Evolutionary conservation across 495 filamentous ascomycete genomes (phyloP).

Genomic region (Aspergillus egyptiacus): DNA sequence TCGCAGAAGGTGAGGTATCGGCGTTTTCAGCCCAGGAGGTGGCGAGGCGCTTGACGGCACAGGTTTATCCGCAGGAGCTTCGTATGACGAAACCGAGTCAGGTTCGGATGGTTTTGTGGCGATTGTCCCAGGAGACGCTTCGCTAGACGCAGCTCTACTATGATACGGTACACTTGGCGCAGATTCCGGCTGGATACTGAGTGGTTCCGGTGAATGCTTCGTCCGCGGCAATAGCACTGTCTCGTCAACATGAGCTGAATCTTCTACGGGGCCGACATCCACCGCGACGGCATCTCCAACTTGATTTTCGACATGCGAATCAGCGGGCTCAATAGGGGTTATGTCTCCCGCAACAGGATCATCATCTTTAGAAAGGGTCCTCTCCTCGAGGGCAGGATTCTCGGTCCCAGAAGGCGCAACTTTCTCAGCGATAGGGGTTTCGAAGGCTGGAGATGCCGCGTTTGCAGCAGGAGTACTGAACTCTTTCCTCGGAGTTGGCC

Average conservation of each 20-base stretch:
- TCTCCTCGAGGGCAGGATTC: not conserved
- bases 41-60: slow-evolving; percentile 29
- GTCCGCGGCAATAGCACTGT: not conserved
- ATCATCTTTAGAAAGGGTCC: not conserved
- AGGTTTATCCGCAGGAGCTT: slow-evolving; percentile 35
- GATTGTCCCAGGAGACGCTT: slow-evolving; percentile 53
- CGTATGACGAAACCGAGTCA: slow-evolving; percentile 58
- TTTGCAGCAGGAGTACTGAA: not conserved
- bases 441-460: not conserved
- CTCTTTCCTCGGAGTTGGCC: slow-evolving; percentile 17
- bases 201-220: slow-evolving; percentile 5
- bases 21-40: slow-evolving; percentile 53
- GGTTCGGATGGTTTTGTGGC: slow-evolving; percentile 63
- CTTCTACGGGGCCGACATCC: slow-evolving; percentile 5
- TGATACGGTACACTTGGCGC: slow-evolving; percentile 21
- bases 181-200: slow-evolving; percentile 17
- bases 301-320: not conserved
- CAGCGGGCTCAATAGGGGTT: slow-evolving; percentile 13
- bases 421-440: slow-evolving; percentile 14
- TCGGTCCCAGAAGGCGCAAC: not conserved
- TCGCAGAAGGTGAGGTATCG: slow-evolving; percentile 80
- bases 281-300: slow-evolving; percentile 1
- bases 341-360: not conserved
- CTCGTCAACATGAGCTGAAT: not conserved
- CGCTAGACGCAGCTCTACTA: slow-evolving; percentile 35